Base-by-base conservation (phyloP, 352 stramenopile genomes). In the Phytophthora agathidicida region DNA sequence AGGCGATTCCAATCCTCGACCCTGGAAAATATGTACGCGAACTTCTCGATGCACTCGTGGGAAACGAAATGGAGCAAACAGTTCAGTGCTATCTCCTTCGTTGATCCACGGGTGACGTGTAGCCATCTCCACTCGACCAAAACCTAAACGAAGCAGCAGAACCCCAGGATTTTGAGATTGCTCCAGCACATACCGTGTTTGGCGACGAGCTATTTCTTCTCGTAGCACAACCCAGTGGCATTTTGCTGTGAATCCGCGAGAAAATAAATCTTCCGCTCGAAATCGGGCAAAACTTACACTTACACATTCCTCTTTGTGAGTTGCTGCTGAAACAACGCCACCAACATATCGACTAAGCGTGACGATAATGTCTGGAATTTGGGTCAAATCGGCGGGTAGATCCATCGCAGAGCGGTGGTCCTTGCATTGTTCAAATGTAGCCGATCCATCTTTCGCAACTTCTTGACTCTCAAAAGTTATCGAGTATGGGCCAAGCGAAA, bases 21-120 rank as follows among this genome's bases (percentile, higher is more conserved):
- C 83, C 49, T 97, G 90, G 59, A 91, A 98, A 10, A 97, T 26
- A 47, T 97, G 80, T 0, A 97, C 77, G 6, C 88, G 86, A 7
- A 96, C 61, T 17, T 91, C 79, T 2, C 78, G 71, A 49, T 89
- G 49, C 14, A 93, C 71, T 17, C 62, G 56, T 20, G 80, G 65
- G 2, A 73, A 71, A 3, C 75, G 71, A 38, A 89, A 87, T 0
- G 76, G 70, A 3, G 48, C 30, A 26, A 88, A 89, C 0, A 89
- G 43, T 7, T 63, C 42, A 0, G 43, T 31, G 1, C 14, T 46
- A 20, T 87, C 72, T 5, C 75, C 76, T 5, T 70, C 62, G 19
- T 35, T 41, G 0, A 23, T 60, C 84, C 84, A 93, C 0, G 68
- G 68, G 5, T 82, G 53, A 0, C 80, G 70, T 7, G 76, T 80